These are phyloP conservation scores for Neurospora crassa DNA, from an alignment of 2,329 filamentous ascomycete genomes.

Conservation along the genomic window DNA sequence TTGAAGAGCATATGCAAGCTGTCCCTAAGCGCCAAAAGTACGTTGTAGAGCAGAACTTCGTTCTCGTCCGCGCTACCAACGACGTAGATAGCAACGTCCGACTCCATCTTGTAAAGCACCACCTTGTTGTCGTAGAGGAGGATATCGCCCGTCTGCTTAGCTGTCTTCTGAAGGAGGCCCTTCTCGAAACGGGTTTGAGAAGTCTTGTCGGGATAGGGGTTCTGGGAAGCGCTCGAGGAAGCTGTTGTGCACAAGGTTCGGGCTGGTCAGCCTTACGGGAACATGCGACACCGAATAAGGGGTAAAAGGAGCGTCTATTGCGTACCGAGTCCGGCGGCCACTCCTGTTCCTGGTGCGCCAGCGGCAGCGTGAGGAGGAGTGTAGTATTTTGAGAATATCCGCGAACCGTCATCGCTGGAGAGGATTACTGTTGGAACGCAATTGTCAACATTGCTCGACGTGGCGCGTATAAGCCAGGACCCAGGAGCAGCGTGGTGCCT, in stretches of 20 bases:
- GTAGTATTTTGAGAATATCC: conserved; percentile 95
- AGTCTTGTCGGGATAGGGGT: conserved; percentile 81
- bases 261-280: neutral
- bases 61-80: conserved; percentile 90
- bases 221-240: conserved; percentile 44
- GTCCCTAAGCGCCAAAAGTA: conserved; percentile 83
- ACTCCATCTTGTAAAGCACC: conserved; percentile 96
- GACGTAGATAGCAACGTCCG: conserved; percentile 92
- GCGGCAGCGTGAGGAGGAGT: conserved; percentile 43
- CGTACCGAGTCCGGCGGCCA: conserved; percentile 17
- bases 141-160: conserved; percentile 90
- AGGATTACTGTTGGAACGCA: conserved; percentile 39
- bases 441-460: conserved; percentile 5
- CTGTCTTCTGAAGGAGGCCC: conserved; percentile 88
- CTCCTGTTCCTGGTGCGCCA: conserved; percentile 15
- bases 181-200: conserved; percentile 96
- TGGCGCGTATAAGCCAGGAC: conserved; percentile 6
- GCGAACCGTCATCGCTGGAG: conserved; percentile 76
- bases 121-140: conserved; percentile 96
- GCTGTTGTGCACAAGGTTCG: conserved; percentile 15
- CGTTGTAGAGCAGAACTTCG: conserved; percentile 92
- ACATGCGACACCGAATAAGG: conserved; percentile 7
- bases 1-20: conserved; percentile 86
- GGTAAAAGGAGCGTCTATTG: conserved; percentile 7
- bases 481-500: neutral